Evolutionary conservation across 371 early-diverging fungal genomes (phyloP).

Genomic region (Rhizopus arrhizus): DNA sequence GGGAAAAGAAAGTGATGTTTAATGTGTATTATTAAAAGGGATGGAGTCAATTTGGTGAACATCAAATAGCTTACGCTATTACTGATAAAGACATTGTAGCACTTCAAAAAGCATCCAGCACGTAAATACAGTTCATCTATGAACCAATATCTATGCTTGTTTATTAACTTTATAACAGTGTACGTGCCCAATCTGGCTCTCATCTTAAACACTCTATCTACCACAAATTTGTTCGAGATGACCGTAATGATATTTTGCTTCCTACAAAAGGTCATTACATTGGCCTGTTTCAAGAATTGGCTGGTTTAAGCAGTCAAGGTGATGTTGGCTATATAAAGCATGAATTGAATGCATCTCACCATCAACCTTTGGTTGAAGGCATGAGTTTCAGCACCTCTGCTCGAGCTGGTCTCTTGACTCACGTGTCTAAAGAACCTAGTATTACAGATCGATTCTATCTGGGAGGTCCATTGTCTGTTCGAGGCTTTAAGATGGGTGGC

Average conservation of each 20-base stretch:
- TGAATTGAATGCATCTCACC: constrained; percentile 63
- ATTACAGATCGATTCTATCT: constrained; percentile 85
- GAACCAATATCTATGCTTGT: background rate
- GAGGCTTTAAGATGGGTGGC: constrained; percentile 87
- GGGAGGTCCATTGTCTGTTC: constrained; percentile 83
- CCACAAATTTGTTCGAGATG: constrained; percentile 70
- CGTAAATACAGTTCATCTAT: constrained; percentile 36
- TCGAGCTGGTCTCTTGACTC: constrained; percentile 65
- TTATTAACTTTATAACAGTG: constrained; percentile 41
- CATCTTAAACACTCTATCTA: constrained; percentile 76
- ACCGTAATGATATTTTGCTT: constrained; percentile 71
- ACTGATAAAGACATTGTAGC: constrained; percentile 76
- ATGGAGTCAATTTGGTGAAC: constrained; percentile 55
- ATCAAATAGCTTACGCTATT: constrained; percentile 68
- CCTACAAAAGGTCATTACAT: constrained; percentile 76
- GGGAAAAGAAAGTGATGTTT: too few species aligned
- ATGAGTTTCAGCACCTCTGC: constrained; percentile 43
- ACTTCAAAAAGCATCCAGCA: constrained; percentile 69
- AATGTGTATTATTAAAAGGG: constrained; percentile 24
- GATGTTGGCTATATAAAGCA: constrained; percentile 73
- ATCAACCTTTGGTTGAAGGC: constrained; percentile 30
- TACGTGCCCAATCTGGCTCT: constrained; percentile 84
- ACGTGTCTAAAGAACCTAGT: constrained; percentile 42
- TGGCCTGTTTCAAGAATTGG: constrained; percentile 47
- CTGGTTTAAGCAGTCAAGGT: constrained; percentile 76